Conservation (phyloP, 2,329 filamentous ascomycete species). For the Thyridium curvatum region DNA sequence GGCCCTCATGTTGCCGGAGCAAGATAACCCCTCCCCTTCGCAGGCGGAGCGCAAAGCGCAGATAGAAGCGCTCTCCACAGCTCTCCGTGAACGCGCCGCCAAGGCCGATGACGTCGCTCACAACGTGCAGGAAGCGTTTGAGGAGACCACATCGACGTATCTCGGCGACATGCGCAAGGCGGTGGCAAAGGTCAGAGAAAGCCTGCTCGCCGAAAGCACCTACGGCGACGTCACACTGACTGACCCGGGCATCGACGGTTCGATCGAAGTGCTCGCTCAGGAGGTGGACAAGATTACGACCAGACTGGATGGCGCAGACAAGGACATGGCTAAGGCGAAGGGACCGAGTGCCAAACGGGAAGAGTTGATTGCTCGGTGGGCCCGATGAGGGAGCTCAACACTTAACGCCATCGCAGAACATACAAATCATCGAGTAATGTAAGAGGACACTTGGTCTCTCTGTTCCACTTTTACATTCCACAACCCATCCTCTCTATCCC, state of each 20-base stretch:
- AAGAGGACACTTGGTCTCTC: too few relatives aligned
- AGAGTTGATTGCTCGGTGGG: conserved; percentile 40
- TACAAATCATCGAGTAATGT: too few relatives aligned
- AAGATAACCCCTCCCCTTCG: conserved; percentile 15
- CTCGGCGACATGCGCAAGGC: conserved; percentile 41
- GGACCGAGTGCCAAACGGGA: conserved; percentile 40
- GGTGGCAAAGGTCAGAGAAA: conserved; percentile 42
- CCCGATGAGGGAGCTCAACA: conserved; percentile 2
- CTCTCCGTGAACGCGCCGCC: conserved; percentile 29
- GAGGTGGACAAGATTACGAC: conserved; percentile 35
- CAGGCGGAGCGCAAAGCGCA: neutral
- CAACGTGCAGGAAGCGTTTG: conserved; percentile 44
- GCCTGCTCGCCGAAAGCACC: conserved; percentile 41
- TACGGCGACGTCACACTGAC: conserved; percentile 37
- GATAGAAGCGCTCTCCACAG: conserved; percentile 14
- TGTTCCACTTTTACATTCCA: too few relatives aligned
- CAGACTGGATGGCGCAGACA: conserved; percentile 30
- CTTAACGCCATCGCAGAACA: neutral
- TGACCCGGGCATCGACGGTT: conserved; percentile 46
- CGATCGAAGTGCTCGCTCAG: conserved; percentile 37
- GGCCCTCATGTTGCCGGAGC: conserved; percentile 33
- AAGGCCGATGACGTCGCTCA: conserved; percentile 38
- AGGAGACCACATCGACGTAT: conserved; percentile 31
- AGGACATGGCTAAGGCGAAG: conserved; percentile 23
- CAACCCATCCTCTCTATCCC: too few relatives aligned